Conservation (phyloP, 2,329 filamentous ascomycete genomes). For the Blastomyces parvus region DNA sequence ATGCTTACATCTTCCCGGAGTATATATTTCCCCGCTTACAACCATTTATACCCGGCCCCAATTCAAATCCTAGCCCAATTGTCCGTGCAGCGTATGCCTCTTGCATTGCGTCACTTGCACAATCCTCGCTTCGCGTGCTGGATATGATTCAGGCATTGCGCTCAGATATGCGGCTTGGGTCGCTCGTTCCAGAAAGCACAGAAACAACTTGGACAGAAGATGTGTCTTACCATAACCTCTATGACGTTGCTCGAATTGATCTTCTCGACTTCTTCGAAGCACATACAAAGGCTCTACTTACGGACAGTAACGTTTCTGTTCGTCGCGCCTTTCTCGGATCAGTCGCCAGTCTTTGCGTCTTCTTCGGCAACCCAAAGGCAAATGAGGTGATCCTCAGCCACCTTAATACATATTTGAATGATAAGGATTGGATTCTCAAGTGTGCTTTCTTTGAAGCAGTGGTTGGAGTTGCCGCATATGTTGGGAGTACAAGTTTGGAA, state of each 20-base stretch:
- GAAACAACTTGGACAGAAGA: constrained; percentile 64
- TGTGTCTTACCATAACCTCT: constrained; percentile 66
- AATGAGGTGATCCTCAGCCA: constrained; percentile 96
- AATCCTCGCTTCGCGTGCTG: constrained; percentile 73
- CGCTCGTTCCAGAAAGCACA: constrained; percentile 62
- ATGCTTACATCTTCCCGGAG: constrained; percentile 58
- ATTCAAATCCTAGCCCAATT: constrained; percentile 53
- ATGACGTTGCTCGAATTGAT: constrained; percentile 76
- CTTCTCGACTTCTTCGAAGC: constrained; percentile 74
- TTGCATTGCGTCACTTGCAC: constrained; percentile 78
- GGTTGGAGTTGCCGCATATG: constrained; percentile 81
- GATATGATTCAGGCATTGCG: constrained; percentile 84
- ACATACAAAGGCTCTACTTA: constrained; percentile 82
- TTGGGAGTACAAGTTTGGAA: constrained; percentile 81
- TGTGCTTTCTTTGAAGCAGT: constrained; percentile 95
- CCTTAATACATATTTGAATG: constrained; percentile 93
- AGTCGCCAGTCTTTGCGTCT: constrained; percentile 83
- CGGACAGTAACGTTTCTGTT: constrained; percentile 76
- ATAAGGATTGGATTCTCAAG: constrained; percentile 91
- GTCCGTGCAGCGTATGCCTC: constrained; percentile 88
- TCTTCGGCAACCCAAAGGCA: constrained; percentile 83
- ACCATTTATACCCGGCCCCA: constrained; percentile 45
- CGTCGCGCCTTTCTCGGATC: constrained; percentile 84
- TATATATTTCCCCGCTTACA: constrained; percentile 54
- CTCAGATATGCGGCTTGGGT: constrained; percentile 70